phyloP scores from a whole-genome alignment of 1,139 yeast species.

The Pichia sp. region DNA sequence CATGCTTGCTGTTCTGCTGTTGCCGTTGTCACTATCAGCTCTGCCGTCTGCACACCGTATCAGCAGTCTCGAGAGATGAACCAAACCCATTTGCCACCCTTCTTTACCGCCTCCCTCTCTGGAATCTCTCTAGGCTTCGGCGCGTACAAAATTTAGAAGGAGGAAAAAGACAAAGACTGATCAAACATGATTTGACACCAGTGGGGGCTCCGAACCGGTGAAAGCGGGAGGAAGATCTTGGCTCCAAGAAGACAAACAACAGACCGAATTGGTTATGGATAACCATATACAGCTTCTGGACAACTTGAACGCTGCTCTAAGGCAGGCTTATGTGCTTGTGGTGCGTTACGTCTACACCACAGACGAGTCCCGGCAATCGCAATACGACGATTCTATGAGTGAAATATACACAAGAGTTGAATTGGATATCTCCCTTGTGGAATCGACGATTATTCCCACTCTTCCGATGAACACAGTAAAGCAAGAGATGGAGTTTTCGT shows the following conservation, averaged over 20 bases:
- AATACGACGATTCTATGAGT: constrained; percentile 8
- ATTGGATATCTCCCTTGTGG: constrained; percentile 10
- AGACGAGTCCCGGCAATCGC: constrained; percentile 1
- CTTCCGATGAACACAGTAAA: constrained; percentile 3
- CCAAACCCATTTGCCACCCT: constrained; percentile 1
- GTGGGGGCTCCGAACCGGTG: no score
- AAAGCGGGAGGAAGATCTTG: no score
- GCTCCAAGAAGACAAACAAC: no score
- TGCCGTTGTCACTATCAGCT: not conserved
- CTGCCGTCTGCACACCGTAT: not conserved
- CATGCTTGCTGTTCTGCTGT: not conserved
- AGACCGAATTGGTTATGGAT: not conserved
- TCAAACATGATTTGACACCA: no score
- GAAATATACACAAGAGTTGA: constrained; percentile 13
- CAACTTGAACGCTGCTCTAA: not conserved
- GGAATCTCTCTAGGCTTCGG: not conserved
- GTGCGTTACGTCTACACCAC: constrained; percentile 1
- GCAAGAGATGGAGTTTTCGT: constrained; percentile 15
- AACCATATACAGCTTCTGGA: not conserved
- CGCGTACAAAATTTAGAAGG: not conserved
- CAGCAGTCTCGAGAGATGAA: no score
- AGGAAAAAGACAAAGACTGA: not conserved
- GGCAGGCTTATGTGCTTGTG: not conserved
- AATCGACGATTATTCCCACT: constrained; percentile 12
- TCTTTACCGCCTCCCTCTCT: not conserved